Percentiles rank a stretch among this genome's conserved stretches.
Conservation (phyloP, 768 basidiomycete genomes). For the Mycena metata region DNA sequence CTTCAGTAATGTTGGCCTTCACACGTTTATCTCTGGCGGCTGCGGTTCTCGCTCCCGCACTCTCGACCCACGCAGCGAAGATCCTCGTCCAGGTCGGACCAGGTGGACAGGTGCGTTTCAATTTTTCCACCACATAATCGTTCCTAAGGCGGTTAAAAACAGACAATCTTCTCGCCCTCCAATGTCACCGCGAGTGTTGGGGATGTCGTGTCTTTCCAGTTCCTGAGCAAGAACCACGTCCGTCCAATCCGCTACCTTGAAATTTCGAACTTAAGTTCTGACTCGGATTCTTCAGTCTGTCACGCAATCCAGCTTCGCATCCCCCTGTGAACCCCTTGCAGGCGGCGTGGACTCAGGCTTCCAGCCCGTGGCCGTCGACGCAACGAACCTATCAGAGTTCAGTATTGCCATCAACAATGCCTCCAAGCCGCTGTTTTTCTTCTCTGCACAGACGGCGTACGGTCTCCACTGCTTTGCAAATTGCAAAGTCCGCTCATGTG, state of each 20-base stretch:
- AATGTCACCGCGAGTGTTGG: constrained; percentile 53
- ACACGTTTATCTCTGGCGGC: too few relatives aligned
- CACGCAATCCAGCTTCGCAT: constrained; percentile 57
- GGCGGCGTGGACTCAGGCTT: constrained; percentile 62
- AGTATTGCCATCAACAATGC: constrained; percentile 52
- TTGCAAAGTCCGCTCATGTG: neutral
- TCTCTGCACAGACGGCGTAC: too few relatives aligned
- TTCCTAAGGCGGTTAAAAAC: constrained; percentile 3
- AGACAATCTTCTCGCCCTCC: constrained; percentile 12
- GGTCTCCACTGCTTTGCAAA: constrained; percentile 5
- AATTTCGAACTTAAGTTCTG: too few relatives aligned
- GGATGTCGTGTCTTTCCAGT: constrained; percentile 62
- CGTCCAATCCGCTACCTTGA: constrained; percentile 25
- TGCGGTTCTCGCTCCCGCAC: constrained; percentile 45
- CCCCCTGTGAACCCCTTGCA: constrained; percentile 37
- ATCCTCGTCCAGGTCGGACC: constrained; percentile 52
- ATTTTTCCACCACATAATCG: constrained; percentile 43
- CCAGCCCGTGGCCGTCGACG: constrained; percentile 52
- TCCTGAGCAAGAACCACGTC: constrained; percentile 58
- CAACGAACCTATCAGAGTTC: constrained; percentile 54
- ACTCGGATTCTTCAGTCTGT: too few relatives aligned
- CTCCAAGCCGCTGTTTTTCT: neutral
- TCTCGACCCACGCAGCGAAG: constrained; percentile 43
- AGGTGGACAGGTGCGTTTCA: constrained; percentile 39
- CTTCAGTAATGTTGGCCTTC: constrained; percentile 22